These are phyloP conservation scores for Fusarium multiceps DNA, from an alignment of 2,329 filamentous ascomycete species.

Conservation along the genomic window DNA sequence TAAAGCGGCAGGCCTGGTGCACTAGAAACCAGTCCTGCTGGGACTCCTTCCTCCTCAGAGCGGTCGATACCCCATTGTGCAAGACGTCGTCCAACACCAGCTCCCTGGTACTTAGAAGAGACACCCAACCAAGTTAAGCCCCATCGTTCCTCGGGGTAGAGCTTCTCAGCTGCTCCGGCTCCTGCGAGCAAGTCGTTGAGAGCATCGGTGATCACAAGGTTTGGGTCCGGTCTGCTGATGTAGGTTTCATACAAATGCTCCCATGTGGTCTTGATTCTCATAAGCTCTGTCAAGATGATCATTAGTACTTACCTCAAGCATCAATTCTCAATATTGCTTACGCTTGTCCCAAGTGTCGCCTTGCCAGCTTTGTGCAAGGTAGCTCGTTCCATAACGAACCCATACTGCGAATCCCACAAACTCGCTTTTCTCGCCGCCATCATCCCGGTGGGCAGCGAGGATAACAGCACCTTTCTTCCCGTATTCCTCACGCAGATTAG, in stretches of 20 bases:
- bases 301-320: accelerated
- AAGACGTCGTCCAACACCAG: conserved; percentile 18
- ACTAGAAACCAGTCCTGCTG: conserved; percentile 20
- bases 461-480: conserved; percentile 8
- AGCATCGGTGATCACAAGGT: background rate
- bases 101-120: conserved; percentile 19
- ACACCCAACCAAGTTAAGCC: conserved; percentile 20
- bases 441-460: background rate
- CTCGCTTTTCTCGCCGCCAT: background rate
- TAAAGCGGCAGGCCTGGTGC: background rate
- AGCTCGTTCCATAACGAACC: conserved; percentile 23
- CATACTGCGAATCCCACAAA: conserved; percentile 26
- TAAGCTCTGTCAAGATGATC: background rate
- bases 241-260: background rate
- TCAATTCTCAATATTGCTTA: background rate
- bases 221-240: background rate
- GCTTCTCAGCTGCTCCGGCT: background rate
- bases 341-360: conserved; percentile 31
- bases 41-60: conserved; percentile 19
- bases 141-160: conserved; percentile 26
- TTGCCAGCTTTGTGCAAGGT: conserved; percentile 27
- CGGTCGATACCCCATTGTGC: conserved; percentile 27
- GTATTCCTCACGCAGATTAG: conserved; percentile 12
- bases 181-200: background rate
- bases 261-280: background rate